Base-by-base conservation (phyloP, 176 grass and related monocot species). In the Olyra latifolia region DNA sequence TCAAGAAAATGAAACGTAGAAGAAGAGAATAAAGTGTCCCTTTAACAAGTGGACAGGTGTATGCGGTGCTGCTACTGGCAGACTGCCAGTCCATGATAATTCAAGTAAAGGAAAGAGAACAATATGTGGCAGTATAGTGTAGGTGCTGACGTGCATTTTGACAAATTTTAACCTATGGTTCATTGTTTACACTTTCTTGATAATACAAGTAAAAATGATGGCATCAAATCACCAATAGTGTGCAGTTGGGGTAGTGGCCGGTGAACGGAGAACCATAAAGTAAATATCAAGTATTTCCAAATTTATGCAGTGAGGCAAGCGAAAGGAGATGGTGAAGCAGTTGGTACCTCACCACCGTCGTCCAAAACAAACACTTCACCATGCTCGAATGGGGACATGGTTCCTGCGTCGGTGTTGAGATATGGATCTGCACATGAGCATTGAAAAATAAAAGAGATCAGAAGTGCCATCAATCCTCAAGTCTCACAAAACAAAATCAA, bases 381-480 rank as follows among this genome's bases (percentile, higher is more conserved):
- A 20, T 99, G 97, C 88, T 99, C 97, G 53, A 93, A 93, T 2
- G 97, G 97, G 43, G 97, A 93, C 97, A 99, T 99, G 54, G 97
- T 99, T 76, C 97, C 97, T 28, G 97, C 97, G 88, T 99, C 93
- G 16, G 91, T 99, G 69, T 99, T 99, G 42, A 99, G 88, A 78
- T 99, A 99, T 28, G 97, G 96, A 95, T 99, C 96, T 99, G 88
- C 84, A 83, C 46, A 85, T 17, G 50, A 66, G 69, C 39, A 78
- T 65, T 28, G 59, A 64, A 14, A 81, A 28, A 28, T 13, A 77
- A 61, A 72, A 0, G 29, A 66, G 25, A 69, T 50, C 39, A 86
- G 10, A 60, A 68, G 66, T 23, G 50, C 27, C 13, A 66, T 54
- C 30, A 24, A 64, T 15, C 66, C 24, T 80, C 35, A 22, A 29